Evolutionary conservation across 2,329 filamentous ascomycete species (phyloP).

Genomic region (Beauveria sp.): DNA sequence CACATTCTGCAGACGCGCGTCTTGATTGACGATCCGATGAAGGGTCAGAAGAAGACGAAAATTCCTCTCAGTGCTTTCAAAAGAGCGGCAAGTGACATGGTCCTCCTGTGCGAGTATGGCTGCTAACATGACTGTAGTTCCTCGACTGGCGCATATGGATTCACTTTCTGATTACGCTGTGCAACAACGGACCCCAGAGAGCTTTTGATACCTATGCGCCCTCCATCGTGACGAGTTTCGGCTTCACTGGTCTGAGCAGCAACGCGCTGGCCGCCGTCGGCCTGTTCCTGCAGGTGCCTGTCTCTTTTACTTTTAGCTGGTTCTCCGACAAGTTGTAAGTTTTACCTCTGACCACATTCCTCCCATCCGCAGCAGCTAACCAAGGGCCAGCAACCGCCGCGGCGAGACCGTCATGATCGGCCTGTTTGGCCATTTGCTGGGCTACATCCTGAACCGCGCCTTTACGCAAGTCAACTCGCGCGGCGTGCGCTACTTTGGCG

Average conservation of each 20-base stretch:
- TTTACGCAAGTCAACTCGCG: conserved; percentile 37
- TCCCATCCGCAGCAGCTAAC: neutral
- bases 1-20: conserved; percentile 36
- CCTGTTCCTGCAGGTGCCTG: conserved; percentile 43
- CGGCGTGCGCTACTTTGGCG: conserved; percentile 43
- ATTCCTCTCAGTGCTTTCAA: conserved; percentile 38
- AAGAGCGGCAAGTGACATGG: conserved; percentile 26
- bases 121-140: conserved; percentile 24
- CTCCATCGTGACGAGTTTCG: conserved; percentile 44
- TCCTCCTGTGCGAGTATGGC: neutral
- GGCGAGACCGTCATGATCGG: conserved; percentile 45
- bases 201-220: conserved; percentile 46
- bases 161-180: conserved; percentile 42
- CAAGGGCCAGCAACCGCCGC: conserved; percentile 31
- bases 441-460: conserved; percentile 45
- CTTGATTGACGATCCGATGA: conserved; percentile 35
- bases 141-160: conserved; percentile 43
- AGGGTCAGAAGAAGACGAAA: conserved; percentile 39
- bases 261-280: conserved; percentile 50
- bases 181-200: conserved; percentile 40
- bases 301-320: conserved; percentile 43
- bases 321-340: conserved; percentile 45
- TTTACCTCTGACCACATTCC: neutral
- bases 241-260: conserved; percentile 37
- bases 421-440: conserved; percentile 38